phyloP scores from a whole-genome alignment of 768 basidiomycete species.

The Flagelloscypha sp. region DNA sequence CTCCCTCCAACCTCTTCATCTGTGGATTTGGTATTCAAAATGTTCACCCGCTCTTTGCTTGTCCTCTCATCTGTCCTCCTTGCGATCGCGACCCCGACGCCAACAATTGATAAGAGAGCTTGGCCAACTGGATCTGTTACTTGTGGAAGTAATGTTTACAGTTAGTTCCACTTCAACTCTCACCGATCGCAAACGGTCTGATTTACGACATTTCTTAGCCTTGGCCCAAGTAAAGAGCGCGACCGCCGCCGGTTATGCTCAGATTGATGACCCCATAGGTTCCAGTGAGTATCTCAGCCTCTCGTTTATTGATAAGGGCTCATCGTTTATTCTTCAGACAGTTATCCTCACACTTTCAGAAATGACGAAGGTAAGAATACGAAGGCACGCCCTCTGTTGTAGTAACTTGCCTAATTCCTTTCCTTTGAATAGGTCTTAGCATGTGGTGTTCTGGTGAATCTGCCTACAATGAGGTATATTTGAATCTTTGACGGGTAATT shows the following conservation, averaged over 20 bases:
- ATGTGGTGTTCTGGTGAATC: slow-evolving; percentile 14
- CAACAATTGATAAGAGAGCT: slow-evolving; percentile 7
- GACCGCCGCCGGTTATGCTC: slow-evolving; percentile 8
- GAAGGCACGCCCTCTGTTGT: too few relatives aligned
- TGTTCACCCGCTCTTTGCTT: too few relatives aligned
- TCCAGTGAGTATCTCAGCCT: slow-evolving; percentile 5
- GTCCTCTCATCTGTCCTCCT: too few relatives aligned
- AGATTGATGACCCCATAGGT: slow-evolving; percentile 13
- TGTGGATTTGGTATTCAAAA: too few relatives aligned
- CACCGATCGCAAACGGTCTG: too few relatives aligned
- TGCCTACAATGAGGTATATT: slow-evolving; percentile 12
- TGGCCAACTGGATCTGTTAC: slow-evolving; percentile 14
- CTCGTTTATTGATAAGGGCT: neutral
- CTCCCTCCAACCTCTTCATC: too few relatives aligned
- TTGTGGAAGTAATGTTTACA: slow-evolving; percentile 14
- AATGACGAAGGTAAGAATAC: slow-evolving; percentile 17
- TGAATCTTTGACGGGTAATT: neutral
- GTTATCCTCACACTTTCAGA: slow-evolving; percentile 15
- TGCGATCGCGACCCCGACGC: too few relatives aligned
- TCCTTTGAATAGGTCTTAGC: too few relatives aligned
- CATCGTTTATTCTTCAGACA: slow-evolving; percentile 7
- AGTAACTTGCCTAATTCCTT: too few relatives aligned
- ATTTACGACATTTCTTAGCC: too few relatives aligned
- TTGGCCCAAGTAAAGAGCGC: slow-evolving; percentile 13
- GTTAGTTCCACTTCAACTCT: too few relatives aligned